Evolutionary conservation across 345 rosid species (phyloP).

Genomic region (Brassica juncea): DNA sequence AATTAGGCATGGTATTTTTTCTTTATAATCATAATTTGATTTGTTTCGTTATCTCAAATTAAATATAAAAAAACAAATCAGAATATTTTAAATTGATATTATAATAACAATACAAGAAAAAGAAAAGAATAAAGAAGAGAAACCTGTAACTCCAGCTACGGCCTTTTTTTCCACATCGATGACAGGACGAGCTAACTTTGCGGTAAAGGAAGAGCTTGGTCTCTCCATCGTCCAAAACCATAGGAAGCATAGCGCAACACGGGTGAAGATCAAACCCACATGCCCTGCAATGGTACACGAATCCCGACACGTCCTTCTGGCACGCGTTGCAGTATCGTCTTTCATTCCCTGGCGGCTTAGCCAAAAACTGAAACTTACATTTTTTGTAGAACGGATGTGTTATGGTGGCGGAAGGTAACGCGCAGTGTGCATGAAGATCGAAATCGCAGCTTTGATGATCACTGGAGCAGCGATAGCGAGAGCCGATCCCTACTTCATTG

Average conservation of each 20-base stretch:
- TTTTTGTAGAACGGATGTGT: slow-evolving; percentile 85
- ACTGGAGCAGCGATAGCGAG: slow-evolving; percentile 61
- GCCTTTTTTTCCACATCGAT: slow-evolving; percentile 79
- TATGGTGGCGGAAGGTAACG: slow-evolving; percentile 48
- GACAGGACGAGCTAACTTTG: slow-evolving; percentile 73
- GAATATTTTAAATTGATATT: neutral
- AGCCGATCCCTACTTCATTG: slow-evolving; percentile 90
- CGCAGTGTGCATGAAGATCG: slow-evolving; percentile 87
- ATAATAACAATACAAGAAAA: neutral
- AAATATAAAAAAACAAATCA: neutral
- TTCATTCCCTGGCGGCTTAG: slow-evolving; percentile 58
- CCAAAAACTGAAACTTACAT: slow-evolving; percentile 76
- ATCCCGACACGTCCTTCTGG: slow-evolving; percentile 68
- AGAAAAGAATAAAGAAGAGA: slow-evolving; percentile 8
- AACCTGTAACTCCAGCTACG: slow-evolving; percentile 89
- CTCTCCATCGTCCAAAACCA: slow-evolving; percentile 77
- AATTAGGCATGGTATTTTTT: neutral
- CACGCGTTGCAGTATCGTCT: slow-evolving; percentile 85
- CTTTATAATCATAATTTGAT: neutral
- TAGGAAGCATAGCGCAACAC: slow-evolving; percentile 88
- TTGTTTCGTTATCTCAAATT: neutral
- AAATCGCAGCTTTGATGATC: slow-evolving; percentile 50
- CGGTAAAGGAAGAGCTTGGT: slow-evolving; percentile 64
- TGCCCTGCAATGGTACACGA: slow-evolving; percentile 71
- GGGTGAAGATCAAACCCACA: slow-evolving; percentile 97